Evolutionary conservation across 257 asterid genomes (phyloP).

Genomic region (Mentha longifolia): DNA sequence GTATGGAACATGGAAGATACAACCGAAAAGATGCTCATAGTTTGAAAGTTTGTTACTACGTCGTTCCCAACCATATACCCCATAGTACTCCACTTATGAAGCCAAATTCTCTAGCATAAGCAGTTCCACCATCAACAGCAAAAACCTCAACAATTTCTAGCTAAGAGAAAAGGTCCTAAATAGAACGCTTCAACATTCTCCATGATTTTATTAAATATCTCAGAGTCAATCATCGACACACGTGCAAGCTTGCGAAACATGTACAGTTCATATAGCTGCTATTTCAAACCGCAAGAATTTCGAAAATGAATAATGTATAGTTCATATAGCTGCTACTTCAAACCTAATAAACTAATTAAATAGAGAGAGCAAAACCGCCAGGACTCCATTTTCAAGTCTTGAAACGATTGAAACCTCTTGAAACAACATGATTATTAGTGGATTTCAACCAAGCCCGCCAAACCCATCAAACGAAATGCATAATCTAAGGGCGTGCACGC

Average conservation of each 20-base stretch:
- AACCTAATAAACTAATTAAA: not conserved
- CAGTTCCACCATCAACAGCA: too few species aligned
- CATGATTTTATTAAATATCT: too few species aligned
- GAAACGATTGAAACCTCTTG: not conserved
- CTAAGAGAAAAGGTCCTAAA: too few species aligned
- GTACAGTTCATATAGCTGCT: too few species aligned
- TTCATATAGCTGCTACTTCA: not conserved
- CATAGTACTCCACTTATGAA: not conserved
- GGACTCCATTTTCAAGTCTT: not conserved
- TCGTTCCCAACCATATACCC: not conserved
- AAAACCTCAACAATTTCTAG: too few species aligned
- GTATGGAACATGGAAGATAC: not conserved
- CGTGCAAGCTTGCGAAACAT: too few species aligned
- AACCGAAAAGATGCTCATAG: conserved; percentile 1
- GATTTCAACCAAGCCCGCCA: not conserved
- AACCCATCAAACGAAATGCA: not conserved
- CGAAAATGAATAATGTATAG: not conserved
- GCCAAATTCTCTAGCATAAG: not conserved
- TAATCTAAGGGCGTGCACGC: not conserved
- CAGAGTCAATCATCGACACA: too few species aligned
- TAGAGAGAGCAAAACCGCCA: not conserved
- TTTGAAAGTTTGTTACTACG: not conserved
- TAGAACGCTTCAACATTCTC: too few species aligned
- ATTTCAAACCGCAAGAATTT: too few species aligned
- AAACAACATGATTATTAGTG: not conserved